Evolutionary conservation across 1,284 basidiomycete genomes (phyloP).

Genomic region (Leccinum subfulvum): DNA sequence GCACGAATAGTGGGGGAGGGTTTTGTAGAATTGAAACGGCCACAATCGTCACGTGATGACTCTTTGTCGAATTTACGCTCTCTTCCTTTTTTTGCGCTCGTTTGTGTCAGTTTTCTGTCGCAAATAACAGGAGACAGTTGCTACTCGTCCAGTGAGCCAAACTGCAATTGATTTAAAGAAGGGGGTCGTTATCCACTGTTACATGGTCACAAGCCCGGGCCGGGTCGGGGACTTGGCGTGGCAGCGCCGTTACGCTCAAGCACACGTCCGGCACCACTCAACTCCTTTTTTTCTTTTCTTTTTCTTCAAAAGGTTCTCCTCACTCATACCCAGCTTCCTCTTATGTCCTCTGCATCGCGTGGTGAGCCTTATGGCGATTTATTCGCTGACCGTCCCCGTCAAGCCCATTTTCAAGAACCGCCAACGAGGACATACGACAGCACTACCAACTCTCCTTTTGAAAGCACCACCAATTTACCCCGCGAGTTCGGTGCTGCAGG

Average conservation of each 20-base stretch:
- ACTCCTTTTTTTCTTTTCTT: constrained; percentile 11
- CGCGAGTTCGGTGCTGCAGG: constrained; percentile 48
- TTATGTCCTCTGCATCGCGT: constrained; percentile 50
- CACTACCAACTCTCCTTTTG: constrained; percentile 43
- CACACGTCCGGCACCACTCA: constrained; percentile 10
- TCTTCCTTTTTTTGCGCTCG: too few species aligned
- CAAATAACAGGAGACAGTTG: too few species aligned
- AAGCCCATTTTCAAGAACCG: constrained; percentile 61
- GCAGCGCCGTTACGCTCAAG: not conserved
- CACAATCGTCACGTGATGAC: too few species aligned
- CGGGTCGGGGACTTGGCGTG: too few species aligned
- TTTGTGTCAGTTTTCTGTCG: too few species aligned
- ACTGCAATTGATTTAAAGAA: too few species aligned
- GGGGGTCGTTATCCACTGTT: too few species aligned
- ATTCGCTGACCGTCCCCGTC: constrained; percentile 63
- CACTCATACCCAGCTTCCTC: constrained; percentile 3
- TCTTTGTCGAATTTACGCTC: too few species aligned
- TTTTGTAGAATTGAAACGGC: too few species aligned
- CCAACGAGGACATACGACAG: constrained; percentile 40
- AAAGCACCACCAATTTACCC: constrained; percentile 55
- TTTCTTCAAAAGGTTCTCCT: constrained; percentile 11
- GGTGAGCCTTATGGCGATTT: constrained; percentile 55
- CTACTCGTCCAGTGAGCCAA: too few species aligned
- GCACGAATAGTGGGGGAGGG: too few species aligned
- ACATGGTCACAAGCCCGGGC: too few species aligned